Conservation (phyloP, 257 asterid species). For the Solanum tarapatanum region DNA sequence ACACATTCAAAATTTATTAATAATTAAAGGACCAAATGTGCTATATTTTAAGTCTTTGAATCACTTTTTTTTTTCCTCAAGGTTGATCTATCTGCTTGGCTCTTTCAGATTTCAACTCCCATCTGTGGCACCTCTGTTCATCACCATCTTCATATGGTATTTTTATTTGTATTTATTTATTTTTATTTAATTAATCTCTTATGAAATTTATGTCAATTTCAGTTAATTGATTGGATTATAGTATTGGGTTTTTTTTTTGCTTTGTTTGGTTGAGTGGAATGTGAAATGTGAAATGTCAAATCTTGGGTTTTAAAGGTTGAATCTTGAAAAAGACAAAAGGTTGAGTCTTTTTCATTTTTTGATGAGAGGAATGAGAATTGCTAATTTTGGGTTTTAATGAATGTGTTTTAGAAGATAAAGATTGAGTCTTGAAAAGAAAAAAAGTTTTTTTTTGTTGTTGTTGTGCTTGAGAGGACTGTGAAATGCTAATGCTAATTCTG, state of each 20-base stretch:
- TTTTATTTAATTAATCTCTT: no score
- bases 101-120: background rate
- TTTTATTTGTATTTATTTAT: no score
- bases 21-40: background rate
- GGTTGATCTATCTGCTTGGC: background rate
- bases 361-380: background rate
- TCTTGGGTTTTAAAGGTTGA: background rate
- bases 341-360: background rate
- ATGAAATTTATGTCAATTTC: background rate
- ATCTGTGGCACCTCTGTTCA: background rate
- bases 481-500: background rate
- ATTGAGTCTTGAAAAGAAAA: background rate
- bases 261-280: background rate
- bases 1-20: background rate
- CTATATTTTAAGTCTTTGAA: background rate
- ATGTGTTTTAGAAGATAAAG: background rate
- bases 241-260: rapidly evolving
- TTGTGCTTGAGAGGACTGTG: background rate
- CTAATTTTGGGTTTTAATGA: background rate
- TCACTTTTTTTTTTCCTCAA: background rate
- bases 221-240: background rate
- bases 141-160: background rate
- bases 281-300: background rate
- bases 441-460: background rate
- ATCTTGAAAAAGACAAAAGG: background rate